Conservation (phyloP, 495 filamentous ascomycete genomes). For the Cercophora newfieldiana region DNA sequence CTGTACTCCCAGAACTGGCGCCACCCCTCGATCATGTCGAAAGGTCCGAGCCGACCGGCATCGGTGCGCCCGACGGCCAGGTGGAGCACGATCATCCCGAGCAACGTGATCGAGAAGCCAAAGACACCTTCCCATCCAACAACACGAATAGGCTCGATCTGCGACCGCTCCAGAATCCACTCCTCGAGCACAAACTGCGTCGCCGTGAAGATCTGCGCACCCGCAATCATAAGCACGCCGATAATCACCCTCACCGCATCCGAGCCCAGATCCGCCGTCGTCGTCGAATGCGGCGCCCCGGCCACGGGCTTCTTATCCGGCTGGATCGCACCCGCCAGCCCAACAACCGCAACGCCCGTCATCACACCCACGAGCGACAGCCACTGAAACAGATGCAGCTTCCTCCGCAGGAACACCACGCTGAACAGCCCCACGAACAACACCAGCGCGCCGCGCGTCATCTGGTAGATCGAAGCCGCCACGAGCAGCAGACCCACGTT, state of each 20-base stretch:
- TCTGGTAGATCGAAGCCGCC: constrained; percentile 94
- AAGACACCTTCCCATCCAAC: constrained; percentile 97
- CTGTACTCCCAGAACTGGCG: constrained; percentile 69
- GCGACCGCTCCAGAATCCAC: constrained; percentile 86
- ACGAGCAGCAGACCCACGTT: constrained; percentile 93
- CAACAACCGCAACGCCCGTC: constrained; percentile 83
- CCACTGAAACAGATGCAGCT: constrained; percentile 84
- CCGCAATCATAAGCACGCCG: constrained; percentile 85
- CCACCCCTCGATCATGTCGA: constrained; percentile 84
- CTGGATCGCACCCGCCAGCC: constrained; percentile 81
- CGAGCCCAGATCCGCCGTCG: constrained; percentile 34
- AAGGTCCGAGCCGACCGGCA: constrained; percentile 77
- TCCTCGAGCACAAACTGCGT: constrained; percentile 96
- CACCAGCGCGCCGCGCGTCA: constrained; percentile 93
- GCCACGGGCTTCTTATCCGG: constrained; percentile 56
- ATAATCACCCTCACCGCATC: constrained; percentile 72
- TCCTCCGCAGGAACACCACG: constrained; percentile 80
- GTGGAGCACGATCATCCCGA: constrained; percentile 80
- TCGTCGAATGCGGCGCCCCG: constrained; percentile 25
- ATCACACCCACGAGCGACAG: constrained; percentile 82
- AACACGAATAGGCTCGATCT: constrained; percentile 83
- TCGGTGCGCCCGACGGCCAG: constrained; percentile 70
- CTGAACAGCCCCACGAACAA: constrained; percentile 95
- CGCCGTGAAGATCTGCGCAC: constrained; percentile 94
- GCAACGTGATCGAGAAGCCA: constrained; percentile 78